These are phyloP conservation scores for Geranium rotundifolium DNA, from an alignment of 345 rosid species.

Conservation along the genomic window DNA sequence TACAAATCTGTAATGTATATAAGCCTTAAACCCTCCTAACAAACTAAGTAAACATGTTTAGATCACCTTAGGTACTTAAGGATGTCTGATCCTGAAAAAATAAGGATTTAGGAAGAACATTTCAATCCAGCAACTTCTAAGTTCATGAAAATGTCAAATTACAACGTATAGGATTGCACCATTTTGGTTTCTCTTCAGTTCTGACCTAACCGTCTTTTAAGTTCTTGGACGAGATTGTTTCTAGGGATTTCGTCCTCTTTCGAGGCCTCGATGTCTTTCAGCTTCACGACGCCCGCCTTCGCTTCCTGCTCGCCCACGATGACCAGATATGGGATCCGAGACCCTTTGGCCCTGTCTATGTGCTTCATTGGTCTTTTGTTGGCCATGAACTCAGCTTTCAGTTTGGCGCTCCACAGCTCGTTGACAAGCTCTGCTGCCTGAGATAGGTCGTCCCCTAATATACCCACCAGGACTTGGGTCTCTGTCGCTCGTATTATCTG, in stretches of 20 bases:
- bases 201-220: constrained; percentile 31
- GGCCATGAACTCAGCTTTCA: constrained; percentile 60
- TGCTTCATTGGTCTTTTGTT: constrained; percentile 52
- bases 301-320: constrained; percentile 54
- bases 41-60: too few species aligned
- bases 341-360: constrained; percentile 36
- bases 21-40: too few species aligned
- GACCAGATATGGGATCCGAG: constrained; percentile 53
- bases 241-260: constrained; percentile 37
- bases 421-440: constrained; percentile 55
- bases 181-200: too few species aligned
- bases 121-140: too few species aligned
- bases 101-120: too few species aligned
- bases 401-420: constrained; percentile 46
- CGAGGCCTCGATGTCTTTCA: constrained; percentile 44
- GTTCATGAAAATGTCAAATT: too few species aligned
- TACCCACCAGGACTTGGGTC: constrained; percentile 61
- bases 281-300: constrained; percentile 44
- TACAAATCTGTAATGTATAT: too few species aligned
- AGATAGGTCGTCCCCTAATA: constrained; percentile 43
- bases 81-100: too few species aligned
- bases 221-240: constrained; percentile 33
- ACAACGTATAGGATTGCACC: too few species aligned
- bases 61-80: too few species aligned
- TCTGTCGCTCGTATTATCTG: constrained; percentile 60